phyloP scores from a whole-genome alignment of 2,329 filamentous ascomycete genomes.

The Parastagonospora avenae region DNA sequence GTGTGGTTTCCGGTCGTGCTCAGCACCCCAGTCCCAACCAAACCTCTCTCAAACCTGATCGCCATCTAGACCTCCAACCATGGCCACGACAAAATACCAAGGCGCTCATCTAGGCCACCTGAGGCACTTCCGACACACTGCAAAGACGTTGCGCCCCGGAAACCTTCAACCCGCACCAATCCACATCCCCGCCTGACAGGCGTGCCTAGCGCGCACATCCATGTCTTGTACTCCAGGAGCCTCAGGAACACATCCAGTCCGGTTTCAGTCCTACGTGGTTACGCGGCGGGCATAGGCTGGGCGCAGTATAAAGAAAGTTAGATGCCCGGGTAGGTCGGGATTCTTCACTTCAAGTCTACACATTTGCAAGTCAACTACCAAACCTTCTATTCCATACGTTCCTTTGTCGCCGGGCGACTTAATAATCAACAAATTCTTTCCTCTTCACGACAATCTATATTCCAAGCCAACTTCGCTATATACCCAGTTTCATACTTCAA shows the following conservation, averaged over 20 bases:
- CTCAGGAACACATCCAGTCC: constrained; percentile 35
- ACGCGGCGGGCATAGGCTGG: constrained; percentile 14
- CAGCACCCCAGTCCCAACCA: background rate
- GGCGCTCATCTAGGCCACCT: constrained; percentile 23
- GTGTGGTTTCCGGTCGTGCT: background rate
- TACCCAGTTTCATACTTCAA: background rate
- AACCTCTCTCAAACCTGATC: background rate
- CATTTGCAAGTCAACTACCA: constrained; percentile 18
- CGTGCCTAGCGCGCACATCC: constrained; percentile 16
- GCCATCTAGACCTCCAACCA: background rate
- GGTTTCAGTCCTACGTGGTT: constrained; percentile 38
- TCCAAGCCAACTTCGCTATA: constrained; percentile 8
- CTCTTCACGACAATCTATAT: constrained; percentile 3
- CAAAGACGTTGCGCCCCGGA: constrained; percentile 16
- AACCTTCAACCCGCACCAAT: constrained; percentile 18
- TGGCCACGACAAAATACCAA: background rate
- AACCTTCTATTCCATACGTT: constrained; percentile 24
- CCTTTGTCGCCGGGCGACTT: constrained; percentile 43
- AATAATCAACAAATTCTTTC: constrained; percentile 2
- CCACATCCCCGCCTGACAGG: constrained; percentile 9
- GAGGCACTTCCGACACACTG: constrained; percentile 27
- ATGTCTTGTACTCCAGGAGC: constrained; percentile 13
- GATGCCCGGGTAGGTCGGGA: constrained; percentile 10
- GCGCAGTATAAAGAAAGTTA: constrained; percentile 31
- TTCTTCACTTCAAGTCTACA: constrained; percentile 20